Conservation (phyloP, 2,329 filamentous ascomycete species). For the Aspergillus viridinutans region DNA sequence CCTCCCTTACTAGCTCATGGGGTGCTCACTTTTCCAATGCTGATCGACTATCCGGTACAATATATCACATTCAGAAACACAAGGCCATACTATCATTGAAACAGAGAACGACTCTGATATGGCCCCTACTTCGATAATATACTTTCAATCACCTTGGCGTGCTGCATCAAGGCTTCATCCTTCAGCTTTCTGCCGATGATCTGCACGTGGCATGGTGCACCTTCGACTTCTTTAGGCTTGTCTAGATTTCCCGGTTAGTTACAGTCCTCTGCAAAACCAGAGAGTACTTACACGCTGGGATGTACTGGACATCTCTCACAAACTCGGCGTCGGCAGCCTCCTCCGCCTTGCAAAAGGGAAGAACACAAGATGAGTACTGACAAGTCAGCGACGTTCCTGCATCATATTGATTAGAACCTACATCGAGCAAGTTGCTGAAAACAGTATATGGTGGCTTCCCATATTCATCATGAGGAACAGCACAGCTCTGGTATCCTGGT, state of each 20-base stretch:
- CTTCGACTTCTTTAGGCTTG: slow-evolving; percentile 15
- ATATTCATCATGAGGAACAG: slow-evolving; percentile 20
- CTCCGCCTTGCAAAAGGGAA: slow-evolving; percentile 17
- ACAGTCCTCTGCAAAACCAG: neutral
- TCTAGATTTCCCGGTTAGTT: slow-evolving; percentile 7
- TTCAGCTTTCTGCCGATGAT: slow-evolving; percentile 19
- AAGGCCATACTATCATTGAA: too few species aligned
- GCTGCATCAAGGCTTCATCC: slow-evolving; percentile 17
- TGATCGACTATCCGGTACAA: neutral
- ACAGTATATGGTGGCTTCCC: slow-evolving; percentile 19
- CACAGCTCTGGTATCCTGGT: slow-evolving; percentile 20
- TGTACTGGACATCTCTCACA: slow-evolving; percentile 16
- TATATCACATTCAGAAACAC: too few species aligned
- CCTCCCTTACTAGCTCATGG: neutral
- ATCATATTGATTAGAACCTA: slow-evolving; percentile 4
- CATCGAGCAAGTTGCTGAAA: slow-evolving; percentile 20
- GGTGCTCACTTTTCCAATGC: neutral
- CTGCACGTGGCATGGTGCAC: slow-evolving; percentile 21
- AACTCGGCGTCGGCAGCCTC: slow-evolving; percentile 14
- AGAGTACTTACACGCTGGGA: slow-evolving; percentile 15
- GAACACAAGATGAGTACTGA: slow-evolving; percentile 19
- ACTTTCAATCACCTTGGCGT: slow-evolving; percentile 15
- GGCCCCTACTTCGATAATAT: neutral
- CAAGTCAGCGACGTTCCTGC: neutral
- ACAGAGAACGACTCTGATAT: neutral